Evolutionary conservation across 371 early-diverging fungal species (phyloP), one percentile per base, ranked within the genome.

Genomic region (Capillidium rhysosporum): DNA sequence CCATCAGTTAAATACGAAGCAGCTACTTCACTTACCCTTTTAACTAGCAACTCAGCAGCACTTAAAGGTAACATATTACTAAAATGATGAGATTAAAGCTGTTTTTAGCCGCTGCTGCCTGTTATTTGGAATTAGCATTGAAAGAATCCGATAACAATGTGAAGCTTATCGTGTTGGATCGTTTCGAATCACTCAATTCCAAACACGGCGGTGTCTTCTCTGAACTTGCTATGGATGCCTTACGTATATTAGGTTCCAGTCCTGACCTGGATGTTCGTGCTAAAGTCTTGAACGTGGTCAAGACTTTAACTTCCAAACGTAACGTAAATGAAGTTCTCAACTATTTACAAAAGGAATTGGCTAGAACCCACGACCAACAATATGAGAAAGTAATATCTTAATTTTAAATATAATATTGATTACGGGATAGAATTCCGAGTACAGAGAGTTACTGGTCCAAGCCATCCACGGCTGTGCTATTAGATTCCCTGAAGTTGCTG

Each of bases 81-180:
- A 58, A n/a, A 39, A 1, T 49, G 12, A 29, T 41, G 12, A 2
- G 18, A 5, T 23, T 21, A 56, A 1, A 40, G 26, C 43, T 40
- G 4, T n/a, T 43, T 29, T 25, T 60, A 81, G 85, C 92, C 53
- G 93, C 89, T 34, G 94, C 91, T 0, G 59, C 79, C 16, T 84
- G 86, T 66, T 92, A 89, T 56, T 86, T 93, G 49, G 81, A 89
- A 43, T 74, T 97, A 45, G 81, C 80, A 53, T 69, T 83, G 41
- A 89, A 89, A 67, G 98, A 89, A 63, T 76, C 92, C 2, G 95
- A 97, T 63, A 97, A 93, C 70, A 97, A 96, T 66, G 83, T 96
- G 46, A 95, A 96, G 70, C 65, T 96, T 41, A 94, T 92, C 64
- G 93, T 92, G 1, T 71, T 97, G 56, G 89, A 91, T 63, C 79